These are phyloP conservation scores for Fraxinus pennsylvanica DNA, from an alignment of 257 asterid genomes.

Conservation along the genomic window DNA sequence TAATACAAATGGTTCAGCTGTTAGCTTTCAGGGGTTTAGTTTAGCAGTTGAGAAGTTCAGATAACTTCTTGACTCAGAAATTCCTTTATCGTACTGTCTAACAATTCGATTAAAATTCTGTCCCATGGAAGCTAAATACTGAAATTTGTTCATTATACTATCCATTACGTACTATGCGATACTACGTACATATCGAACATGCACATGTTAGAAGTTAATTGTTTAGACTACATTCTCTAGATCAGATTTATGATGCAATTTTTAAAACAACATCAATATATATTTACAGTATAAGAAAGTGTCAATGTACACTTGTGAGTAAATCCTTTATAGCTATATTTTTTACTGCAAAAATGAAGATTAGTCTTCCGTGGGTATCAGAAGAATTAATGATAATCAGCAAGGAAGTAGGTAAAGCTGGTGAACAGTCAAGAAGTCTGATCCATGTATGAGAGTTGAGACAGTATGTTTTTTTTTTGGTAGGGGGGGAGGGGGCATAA, in stretches of 20 bases:
- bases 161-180: too few species aligned
- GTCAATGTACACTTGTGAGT: not conserved
- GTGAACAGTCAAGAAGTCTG: slow-evolving; percentile 40
- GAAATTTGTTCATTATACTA: too few species aligned
- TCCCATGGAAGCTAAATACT: slow-evolving; percentile 16
- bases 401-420: slow-evolving; percentile 61
- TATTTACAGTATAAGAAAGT: not conserved
- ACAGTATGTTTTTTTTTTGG: not conserved
- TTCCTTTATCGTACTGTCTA: slow-evolving; percentile 28
- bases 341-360: not conserved
- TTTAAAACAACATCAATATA: too few species aligned
- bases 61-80: slow-evolving; percentile 58
- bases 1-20: slow-evolving; percentile 53
- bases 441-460: not conserved
- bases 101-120: slow-evolving; percentile 27
- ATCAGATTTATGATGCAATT: too few species aligned
- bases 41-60: slow-evolving; percentile 68
- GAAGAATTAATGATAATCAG: slow-evolving; percentile 9
- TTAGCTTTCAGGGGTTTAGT: slow-evolving; percentile 49
- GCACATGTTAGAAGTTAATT: too few species aligned
- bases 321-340: not conserved
- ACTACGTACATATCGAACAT: too few species aligned
- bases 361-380: not conserved
- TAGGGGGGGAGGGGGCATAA: too few species aligned
- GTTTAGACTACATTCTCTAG: too few species aligned